Conservation (phyloP, 2,329 filamentous ascomycete genomes). For the Hirsutella thompsonii region DNA sequence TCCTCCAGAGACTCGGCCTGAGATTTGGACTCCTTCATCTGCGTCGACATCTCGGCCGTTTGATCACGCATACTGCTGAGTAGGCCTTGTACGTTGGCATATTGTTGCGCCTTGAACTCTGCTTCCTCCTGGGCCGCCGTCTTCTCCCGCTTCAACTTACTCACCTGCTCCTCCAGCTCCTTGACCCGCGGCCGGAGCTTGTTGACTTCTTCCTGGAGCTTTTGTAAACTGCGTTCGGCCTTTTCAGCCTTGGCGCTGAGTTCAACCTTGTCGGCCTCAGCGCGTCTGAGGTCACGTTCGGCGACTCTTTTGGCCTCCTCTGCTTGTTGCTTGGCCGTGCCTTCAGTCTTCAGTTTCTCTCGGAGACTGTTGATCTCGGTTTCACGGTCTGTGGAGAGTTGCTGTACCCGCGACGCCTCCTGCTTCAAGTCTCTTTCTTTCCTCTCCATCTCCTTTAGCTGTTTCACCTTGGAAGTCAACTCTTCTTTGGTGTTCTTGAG, state of each 20-base stretch:
- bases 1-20: constrained; percentile 82
- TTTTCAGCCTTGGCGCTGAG: constrained; percentile 62
- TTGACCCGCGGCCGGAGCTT: constrained; percentile 48
- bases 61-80: constrained; percentile 91
- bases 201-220: constrained; percentile 59
- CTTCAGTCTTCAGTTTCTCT: constrained; percentile 67
- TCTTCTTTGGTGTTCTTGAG: constrained; percentile 68
- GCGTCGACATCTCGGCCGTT: constrained; percentile 72
- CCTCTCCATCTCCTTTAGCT: constrained; percentile 66
- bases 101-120: constrained; percentile 73
- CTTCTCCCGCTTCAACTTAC: constrained; percentile 56
- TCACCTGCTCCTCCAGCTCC: constrained; percentile 62
- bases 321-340: constrained; percentile 53
- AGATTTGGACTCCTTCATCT: constrained; percentile 78
- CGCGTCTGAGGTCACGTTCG: constrained; percentile 64
- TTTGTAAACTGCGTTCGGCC: constrained; percentile 53
- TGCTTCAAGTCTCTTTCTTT: constrained; percentile 69
- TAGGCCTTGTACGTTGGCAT: constrained; percentile 70
- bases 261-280: constrained; percentile 70
- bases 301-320: constrained; percentile 69
- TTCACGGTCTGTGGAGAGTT: constrained; percentile 61
- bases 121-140: constrained; percentile 62
- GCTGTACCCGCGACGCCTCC: constrained; percentile 59
- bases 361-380: constrained; percentile 64
- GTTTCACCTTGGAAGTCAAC: constrained; percentile 41